These are phyloP conservation scores for Phlebiopsis gigantea DNA, from an alignment of 768 basidiomycete species.

Conservation along the genomic window DNA sequence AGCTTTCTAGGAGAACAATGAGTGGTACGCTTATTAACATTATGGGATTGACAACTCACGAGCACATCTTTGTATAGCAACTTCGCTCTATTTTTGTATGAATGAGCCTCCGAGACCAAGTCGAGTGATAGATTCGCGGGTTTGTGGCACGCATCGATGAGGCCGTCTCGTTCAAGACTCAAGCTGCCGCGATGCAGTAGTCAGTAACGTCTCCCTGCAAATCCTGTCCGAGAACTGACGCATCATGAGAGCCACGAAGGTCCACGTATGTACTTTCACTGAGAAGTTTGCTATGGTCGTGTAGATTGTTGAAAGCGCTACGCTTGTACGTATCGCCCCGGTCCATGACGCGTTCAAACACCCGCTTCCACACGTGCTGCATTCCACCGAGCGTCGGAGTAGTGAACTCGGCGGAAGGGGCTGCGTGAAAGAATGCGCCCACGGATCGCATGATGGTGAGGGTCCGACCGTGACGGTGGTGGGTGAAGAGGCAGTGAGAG, in stretches of 20 bases:
- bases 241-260: background rate
- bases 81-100: conserved; percentile 1
- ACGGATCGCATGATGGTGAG: background rate
- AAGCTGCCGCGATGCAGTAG: background rate
- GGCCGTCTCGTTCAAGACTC: background rate
- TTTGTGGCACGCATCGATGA: background rate
- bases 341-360: conserved; percentile 6
- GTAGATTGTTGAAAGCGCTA: background rate
- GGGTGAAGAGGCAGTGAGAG: background rate
- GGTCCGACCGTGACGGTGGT: background rate
- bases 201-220: background rate
- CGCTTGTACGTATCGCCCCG: conserved; percentile 8
- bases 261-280: background rate
- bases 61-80: background rate
- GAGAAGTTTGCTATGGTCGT: background rate
- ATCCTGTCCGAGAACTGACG: background rate
- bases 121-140: background rate
- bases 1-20: background rate
- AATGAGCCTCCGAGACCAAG: background rate
- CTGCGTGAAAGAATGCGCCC: background rate
- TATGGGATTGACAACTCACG: background rate
- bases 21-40: background rate
- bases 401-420: background rate
- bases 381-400: background rate
- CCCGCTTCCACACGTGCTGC: conserved; percentile 6